phyloP scores from a whole-genome alignment of 2,329 filamentous ascomycete species.

The Paraphaeosphaeria minitans region DNA sequence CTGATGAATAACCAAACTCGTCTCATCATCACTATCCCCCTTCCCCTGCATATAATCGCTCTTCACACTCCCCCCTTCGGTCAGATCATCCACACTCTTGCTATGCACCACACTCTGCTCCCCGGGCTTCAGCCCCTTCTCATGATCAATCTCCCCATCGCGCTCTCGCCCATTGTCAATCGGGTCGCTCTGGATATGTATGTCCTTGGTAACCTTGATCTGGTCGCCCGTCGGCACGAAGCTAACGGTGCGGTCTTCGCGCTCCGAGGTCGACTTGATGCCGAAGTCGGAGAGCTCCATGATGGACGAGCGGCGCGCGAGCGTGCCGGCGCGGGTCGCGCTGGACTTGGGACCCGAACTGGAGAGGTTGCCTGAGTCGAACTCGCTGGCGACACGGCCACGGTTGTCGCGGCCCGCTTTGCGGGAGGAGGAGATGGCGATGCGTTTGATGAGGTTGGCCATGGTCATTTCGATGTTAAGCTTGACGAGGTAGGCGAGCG shows the following conservation, averaged over 20 bases:
- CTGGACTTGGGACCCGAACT: neutral
- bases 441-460: constrained; percentile 55
- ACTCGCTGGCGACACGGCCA: constrained; percentile 23
- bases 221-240: constrained; percentile 18
- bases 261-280: neutral
- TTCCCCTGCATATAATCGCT: constrained; percentile 5
- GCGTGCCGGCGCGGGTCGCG: neutral
- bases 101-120: constrained; percentile 5
- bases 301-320: neutral
- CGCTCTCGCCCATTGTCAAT: constrained; percentile 1
- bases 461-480: constrained; percentile 60
- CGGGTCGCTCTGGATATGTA: constrained; percentile 16
- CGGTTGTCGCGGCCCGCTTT: constrained; percentile 30
- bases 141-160: neutral
- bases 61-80: constrained; percentile 9
- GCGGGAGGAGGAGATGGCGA: constrained; percentile 39
- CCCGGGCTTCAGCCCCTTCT: neutral
- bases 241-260: neutral
- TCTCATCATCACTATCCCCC: constrained; percentile 12
- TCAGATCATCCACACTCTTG: constrained; percentile 12
- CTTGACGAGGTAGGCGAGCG: constrained; percentile 57
- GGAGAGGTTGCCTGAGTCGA: constrained; percentile 26
- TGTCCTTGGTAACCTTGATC: constrained; percentile 26
- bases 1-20: neutral
- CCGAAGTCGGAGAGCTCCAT: constrained; percentile 3